Base-by-base conservation (phyloP, 2,329 filamentous ascomycete species). In the Colletotrichum sidae region DNA sequence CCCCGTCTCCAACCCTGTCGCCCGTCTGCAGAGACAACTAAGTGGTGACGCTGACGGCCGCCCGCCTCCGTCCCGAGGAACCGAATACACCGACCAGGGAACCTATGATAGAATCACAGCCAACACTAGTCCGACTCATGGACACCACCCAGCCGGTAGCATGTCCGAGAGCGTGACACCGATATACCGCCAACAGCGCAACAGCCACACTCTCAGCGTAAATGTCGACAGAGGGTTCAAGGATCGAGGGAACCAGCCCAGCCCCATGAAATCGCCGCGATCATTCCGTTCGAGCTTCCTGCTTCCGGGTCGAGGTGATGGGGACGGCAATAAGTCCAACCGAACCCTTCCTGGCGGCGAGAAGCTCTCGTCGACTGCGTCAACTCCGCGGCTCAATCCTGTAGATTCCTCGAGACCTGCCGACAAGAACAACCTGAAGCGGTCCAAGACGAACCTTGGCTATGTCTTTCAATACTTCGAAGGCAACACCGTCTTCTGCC, bases 401-500 rank as follows among this genome's bases (percentile, higher is more conserved):
- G 72, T 78, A n/a, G 84, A 88, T 65, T 75, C 75, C 6, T 57
- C 60, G 6, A 51, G 54, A 52, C 57, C 65, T 9, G 51, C 60
- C 2, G 58, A 69, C 15, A 55, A 41, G 13, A 41, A 57, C 12
- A 68, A 68, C 7, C 34, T 68, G 39, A 62, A 57, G 11, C 46
- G 42, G 35, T 77, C 80, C 34, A 80, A 80, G 33, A 78, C 64
- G 1, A 77, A 83, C 41, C 74, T 86, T 60, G 89, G 92, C 55
- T 68, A 68, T 6, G 65, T 68, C 10, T 69, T 69, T 78, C 88
- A 98, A 75, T 97, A 97, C 76, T 98, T 97, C 73, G 88, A 92
- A 49, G 96, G 96, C 50, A 99, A 98, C 74, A 97, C 93, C 0
- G 83, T 94, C 33, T 99, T 99, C 75, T 97, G 90, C 76, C 84